phyloP scores from a whole-genome alignment of 2,329 filamentous ascomycete species.

The Trichoderma sp. region DNA sequence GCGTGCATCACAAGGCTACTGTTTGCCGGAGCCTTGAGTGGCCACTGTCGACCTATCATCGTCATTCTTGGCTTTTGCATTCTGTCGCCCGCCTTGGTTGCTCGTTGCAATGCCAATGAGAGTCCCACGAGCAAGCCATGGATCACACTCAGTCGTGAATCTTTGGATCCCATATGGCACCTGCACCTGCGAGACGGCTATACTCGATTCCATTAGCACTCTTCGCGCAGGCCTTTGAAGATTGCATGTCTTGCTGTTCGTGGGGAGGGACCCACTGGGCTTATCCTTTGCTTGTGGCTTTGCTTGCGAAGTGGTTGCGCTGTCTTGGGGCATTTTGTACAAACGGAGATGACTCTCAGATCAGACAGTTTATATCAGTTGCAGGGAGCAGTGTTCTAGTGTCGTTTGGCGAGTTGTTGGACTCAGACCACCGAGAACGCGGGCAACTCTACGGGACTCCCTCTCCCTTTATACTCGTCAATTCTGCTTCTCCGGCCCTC shows the following conservation, averaged over 20 bases:
- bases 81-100: neutral
- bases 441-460: no score
- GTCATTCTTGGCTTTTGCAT: neutral
- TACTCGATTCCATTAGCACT: constrained; percentile 9
- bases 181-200: constrained; percentile 11
- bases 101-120: constrained; percentile 18
- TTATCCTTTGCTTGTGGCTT: constrained; percentile 4
- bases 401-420: neutral
- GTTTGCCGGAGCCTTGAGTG: constrained; percentile 24
- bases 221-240: neutral
- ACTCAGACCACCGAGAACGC: neutral
- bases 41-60: constrained; percentile 26
- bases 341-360: neutral
- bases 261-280: constrained; percentile 7
- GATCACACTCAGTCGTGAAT: constrained; percentile 18
- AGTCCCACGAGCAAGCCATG: constrained; percentile 18
- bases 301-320: neutral
- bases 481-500: neutral
- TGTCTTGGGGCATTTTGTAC: constrained; percentile 14
- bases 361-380: neutral
- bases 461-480: constrained; percentile 11
- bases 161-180: constrained; percentile 24
- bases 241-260: constrained; percentile 11
- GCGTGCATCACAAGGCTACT: neutral
- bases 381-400: neutral